These are phyloP conservation scores for Talaromyces sp. DNA, from an alignment of 2,329 filamentous ascomycete genomes.

Conservation along the genomic window DNA sequence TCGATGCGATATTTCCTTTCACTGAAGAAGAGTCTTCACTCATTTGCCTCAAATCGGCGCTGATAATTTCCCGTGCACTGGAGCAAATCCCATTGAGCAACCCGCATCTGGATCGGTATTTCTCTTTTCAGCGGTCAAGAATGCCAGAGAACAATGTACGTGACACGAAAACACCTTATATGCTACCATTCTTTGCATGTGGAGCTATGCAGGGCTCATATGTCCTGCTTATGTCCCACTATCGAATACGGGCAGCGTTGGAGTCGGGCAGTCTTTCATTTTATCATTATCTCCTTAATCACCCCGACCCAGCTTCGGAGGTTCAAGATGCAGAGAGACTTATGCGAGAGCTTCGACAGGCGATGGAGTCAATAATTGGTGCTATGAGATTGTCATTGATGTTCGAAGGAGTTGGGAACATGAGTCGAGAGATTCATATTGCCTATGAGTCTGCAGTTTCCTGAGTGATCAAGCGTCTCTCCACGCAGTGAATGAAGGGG, in stretches of 20 bases:
- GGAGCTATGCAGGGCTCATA: neutral
- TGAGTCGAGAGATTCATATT: neutral
- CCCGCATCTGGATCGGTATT: neutral
- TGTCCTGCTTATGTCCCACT: neutral
- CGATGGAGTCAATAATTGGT: neutral
- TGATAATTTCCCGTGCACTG: neutral
- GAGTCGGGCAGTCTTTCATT: neutral
- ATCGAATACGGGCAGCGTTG: neutral
- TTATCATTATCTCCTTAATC: neutral
- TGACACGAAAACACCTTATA: neutral
- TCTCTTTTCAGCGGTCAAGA: neutral
- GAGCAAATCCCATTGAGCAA: neutral
- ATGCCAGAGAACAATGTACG: too few species aligned
- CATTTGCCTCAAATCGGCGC: neutral
- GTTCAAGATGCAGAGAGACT: neutral
- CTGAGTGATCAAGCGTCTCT: too few species aligned
- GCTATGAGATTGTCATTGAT: neutral
- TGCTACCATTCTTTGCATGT: neutral
- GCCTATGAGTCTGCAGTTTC: neutral
- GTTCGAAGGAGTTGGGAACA: neutral
- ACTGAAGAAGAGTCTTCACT: neutral
- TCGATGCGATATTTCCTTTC: neutral
- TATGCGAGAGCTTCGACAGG: slow-evolving; percentile 2
- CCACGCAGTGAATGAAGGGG: too few species aligned
- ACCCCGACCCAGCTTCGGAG: neutral